phyloP scores from a whole-genome alignment of 2,329 filamentous ascomycete genomes.

The Lachnellula occidentalis region DNA sequence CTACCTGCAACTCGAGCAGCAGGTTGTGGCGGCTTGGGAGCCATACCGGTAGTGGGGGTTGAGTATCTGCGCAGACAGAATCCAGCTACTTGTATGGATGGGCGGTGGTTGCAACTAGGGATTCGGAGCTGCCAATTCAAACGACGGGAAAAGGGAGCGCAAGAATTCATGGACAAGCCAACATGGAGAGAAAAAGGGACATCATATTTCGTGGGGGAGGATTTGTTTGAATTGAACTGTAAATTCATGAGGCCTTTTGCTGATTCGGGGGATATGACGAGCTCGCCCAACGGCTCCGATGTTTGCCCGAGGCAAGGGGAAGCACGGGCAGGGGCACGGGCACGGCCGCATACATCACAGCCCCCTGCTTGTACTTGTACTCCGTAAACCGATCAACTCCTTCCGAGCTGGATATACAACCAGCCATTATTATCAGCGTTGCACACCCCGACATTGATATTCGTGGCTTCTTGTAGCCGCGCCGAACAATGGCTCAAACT shows the following conservation, averaged over 20 bases:
- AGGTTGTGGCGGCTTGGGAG: slow-evolving; percentile 39
- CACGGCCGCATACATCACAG: neutral
- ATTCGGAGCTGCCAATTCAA: slow-evolving; percentile 5
- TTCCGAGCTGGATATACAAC: neutral
- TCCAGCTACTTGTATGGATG: neutral
- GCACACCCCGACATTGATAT: neutral
- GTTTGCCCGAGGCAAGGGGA: neutral
- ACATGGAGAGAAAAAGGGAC: neutral
- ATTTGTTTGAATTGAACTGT: neutral
- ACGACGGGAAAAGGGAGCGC: slow-evolving; percentile 1
- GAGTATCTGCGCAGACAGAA: slow-evolving; percentile 16
- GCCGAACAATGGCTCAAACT: neutral
- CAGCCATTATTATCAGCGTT: neutral
- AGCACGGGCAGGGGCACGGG: no score
- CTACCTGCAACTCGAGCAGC: slow-evolving; percentile 48
- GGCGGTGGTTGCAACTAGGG: neutral
- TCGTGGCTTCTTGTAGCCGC: neutral
- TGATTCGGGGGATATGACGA: neutral
- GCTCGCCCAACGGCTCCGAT: neutral
- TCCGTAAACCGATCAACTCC: neutral
- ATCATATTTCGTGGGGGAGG: neutral
- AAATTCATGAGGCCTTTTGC: neutral
- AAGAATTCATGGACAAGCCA: slow-evolving; percentile 11
- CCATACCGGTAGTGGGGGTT: slow-evolving; percentile 24
- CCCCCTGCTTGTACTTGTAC: neutral